Percentiles rank a stretch among this genome's conserved stretches.
phyloP scores from a whole-genome alignment of 805 yeast genomes.

The Candida tammaniensis region DNA sequence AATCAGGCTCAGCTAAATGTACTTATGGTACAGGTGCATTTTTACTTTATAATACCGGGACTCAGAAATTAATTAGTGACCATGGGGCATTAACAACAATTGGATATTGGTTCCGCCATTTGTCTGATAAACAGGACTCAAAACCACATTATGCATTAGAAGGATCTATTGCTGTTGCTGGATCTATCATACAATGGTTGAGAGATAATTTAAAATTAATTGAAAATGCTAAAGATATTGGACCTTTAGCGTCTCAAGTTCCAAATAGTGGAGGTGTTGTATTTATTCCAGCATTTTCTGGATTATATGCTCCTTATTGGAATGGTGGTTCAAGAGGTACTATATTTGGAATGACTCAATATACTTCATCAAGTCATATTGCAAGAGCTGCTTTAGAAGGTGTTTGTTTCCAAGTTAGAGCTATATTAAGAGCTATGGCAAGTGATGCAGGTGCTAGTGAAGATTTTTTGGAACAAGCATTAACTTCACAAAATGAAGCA shows the following conservation, averaged over 20 bases:
- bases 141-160: slow-evolving; percentile 86
- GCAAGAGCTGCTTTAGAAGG: slow-evolving; percentile 96
- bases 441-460: slow-evolving; percentile 69
- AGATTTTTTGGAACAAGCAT: slow-evolving; percentile 55
- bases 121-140: slow-evolving; percentile 40
- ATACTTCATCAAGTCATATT: slow-evolving; percentile 86
- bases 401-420: slow-evolving; percentile 89
- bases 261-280: slow-evolving; percentile 85
- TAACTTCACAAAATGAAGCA: slow-evolving; percentile 41
- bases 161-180: slow-evolving; percentile 96
- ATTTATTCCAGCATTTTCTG: slow-evolving; percentile 92
- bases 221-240: slow-evolving; percentile 79
- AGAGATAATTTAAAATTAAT: slow-evolving; percentile 85
- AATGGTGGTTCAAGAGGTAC: slow-evolving; percentile 89
- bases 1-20: slow-evolving; percentile 85
- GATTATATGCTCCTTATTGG: slow-evolving; percentile 96
- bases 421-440: slow-evolving; percentile 86
- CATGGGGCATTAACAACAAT: slow-evolving; percentile 88
- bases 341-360: slow-evolving; percentile 89
- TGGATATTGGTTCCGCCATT: slow-evolving; percentile 82
- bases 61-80: slow-evolving; percentile 61
- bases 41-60: slow-evolving; percentile 83
- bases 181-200: slow-evolving; percentile 91
- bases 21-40: slow-evolving; percentile 97
- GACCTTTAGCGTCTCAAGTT: slow-evolving; percentile 84